Percentiles rank a stretch among this genome's conserved stretches.
phyloP scores from a whole-genome alignment of 1,284 basidiomycete genomes.

The Takashimella koratensis region DNA sequence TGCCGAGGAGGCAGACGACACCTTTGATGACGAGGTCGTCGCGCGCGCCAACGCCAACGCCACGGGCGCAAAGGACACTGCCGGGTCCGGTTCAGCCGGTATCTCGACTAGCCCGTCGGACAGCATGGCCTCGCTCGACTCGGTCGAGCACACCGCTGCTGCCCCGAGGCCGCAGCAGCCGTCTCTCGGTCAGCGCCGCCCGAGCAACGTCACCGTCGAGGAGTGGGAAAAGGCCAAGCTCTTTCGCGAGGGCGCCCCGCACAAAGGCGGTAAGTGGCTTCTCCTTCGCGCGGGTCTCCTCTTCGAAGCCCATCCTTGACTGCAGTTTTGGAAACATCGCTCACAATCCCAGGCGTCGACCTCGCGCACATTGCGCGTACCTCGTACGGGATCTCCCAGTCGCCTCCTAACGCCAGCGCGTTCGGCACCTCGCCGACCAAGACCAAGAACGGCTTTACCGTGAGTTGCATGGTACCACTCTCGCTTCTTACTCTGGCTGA shows the following conservation, averaged over 20 bases:
- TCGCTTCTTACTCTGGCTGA: no score
- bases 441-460: constrained; percentile 33
- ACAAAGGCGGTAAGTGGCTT: constrained; percentile 38
- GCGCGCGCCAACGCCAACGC: constrained; percentile 7
- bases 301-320: neutral
- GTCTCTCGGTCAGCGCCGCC: constrained; percentile 33
- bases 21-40: constrained; percentile 13
- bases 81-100: neutral
- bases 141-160: constrained; percentile 1
- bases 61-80: constrained; percentile 1
- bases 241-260: constrained; percentile 41
- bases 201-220: constrained; percentile 56
- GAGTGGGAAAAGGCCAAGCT: constrained; percentile 55
- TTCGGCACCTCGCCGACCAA: constrained; percentile 49
- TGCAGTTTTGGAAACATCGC: neutral
- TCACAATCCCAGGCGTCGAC: constrained; percentile 54
- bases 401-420: constrained; percentile 53
- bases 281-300: no score
- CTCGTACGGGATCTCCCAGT: constrained; percentile 66
- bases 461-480: no score
- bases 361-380: constrained; percentile 74
- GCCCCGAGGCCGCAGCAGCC: constrained; percentile 10
- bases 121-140: constrained; percentile 25
- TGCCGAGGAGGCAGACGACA: constrained; percentile 5
- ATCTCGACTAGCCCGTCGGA: constrained; percentile 24